Percentiles rank a stretch among this genome's conserved stretches.
Evolutionary conservation across 257 asterid species (phyloP).

Genomic region (Nicotiana tabacum): DNA sequence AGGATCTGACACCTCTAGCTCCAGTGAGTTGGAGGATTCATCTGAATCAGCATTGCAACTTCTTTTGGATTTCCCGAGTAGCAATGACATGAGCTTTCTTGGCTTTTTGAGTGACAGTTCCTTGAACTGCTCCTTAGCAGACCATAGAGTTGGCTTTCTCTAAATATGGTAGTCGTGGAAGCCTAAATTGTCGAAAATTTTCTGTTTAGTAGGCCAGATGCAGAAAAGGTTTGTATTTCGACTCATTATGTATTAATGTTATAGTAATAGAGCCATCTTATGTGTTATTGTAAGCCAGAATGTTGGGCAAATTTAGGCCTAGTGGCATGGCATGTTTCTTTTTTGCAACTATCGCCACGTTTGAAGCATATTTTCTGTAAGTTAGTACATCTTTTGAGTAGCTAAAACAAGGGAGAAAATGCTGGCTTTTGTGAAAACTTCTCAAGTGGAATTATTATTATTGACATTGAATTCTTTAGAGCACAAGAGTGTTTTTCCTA

Average conservation of each 20-base stretch:
- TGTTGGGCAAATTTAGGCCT: neutral
- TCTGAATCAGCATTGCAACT: constrained; percentile 75
- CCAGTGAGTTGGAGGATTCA: constrained; percentile 65
- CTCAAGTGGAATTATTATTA: neutral
- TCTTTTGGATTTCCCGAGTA: constrained; percentile 63
- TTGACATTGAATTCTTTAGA: neutral
- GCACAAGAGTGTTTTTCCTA: neutral
- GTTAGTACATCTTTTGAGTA: neutral
- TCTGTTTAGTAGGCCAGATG: constrained; percentile 22
- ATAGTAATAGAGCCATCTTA: neutral
- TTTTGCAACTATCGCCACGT: neutral
- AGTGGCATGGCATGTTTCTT: neutral
- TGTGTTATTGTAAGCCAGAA: neutral
- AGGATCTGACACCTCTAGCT: constrained; percentile 36
- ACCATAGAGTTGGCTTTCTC: constrained; percentile 10
- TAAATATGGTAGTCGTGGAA: neutral
- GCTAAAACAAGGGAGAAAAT: neutral
- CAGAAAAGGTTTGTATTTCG: neutral
- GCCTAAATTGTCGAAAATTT: neutral
- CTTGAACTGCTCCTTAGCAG: constrained; percentile 13
- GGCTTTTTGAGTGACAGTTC: constrained; percentile 24
- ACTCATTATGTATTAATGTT: neutral
- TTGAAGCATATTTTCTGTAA: neutral
- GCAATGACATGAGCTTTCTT: constrained; percentile 89
- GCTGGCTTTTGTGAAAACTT: neutral